Evolutionary conservation across 805 yeast genomes (phyloP).

Genomic region (Isabelozyma pseudorhagii): DNA sequence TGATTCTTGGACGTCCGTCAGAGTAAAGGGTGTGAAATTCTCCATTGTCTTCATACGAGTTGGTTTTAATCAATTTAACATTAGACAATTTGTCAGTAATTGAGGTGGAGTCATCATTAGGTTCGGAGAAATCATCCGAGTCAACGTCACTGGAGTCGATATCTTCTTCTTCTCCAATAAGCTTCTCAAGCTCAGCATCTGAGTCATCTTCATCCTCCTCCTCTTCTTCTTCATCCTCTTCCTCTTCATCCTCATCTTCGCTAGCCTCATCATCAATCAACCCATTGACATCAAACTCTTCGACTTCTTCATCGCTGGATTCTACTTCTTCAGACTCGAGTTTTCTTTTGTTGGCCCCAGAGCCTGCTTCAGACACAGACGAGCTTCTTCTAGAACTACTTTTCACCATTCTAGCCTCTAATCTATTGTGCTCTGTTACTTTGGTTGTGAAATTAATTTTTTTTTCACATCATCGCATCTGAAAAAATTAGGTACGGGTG

Average conservation of each 20-base stretch:
- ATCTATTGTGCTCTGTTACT: background rate
- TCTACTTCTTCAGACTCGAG: slow-evolving; percentile 11
- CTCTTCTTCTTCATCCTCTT: slow-evolving; percentile 14
- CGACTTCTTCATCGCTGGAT: slow-evolving; percentile 12
- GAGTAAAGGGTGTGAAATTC: slow-evolving; percentile 49
- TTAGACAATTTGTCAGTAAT: slow-evolving; percentile 55
- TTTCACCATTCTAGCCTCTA: slow-evolving; percentile 3
- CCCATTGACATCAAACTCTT: slow-evolving; percentile 17
- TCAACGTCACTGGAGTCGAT: slow-evolving; percentile 30
- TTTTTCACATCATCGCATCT: background rate
- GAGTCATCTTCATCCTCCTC: slow-evolving; percentile 42
- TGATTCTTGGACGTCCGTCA: slow-evolving; percentile 76
- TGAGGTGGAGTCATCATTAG: slow-evolving; percentile 47
- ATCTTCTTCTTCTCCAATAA: slow-evolving; percentile 56
- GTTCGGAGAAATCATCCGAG: slow-evolving; percentile 50
- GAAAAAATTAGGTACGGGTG: background rate
- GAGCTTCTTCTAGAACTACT: slow-evolving; percentile 1
- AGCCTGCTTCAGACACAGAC: slow-evolving; percentile 1
- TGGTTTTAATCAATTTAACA: slow-evolving; percentile 49
- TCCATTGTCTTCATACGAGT: slow-evolving; percentile 38
- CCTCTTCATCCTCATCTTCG: slow-evolving; percentile 21
- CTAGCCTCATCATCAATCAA: slow-evolving; percentile 31
- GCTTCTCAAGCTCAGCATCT: slow-evolving; percentile 60
- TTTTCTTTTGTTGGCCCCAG: slow-evolving; percentile 10
- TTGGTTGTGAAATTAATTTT: background rate